Conservation (phyloP, 371 early-diverging fungal species). For the Coemansia sp. region DNA sequence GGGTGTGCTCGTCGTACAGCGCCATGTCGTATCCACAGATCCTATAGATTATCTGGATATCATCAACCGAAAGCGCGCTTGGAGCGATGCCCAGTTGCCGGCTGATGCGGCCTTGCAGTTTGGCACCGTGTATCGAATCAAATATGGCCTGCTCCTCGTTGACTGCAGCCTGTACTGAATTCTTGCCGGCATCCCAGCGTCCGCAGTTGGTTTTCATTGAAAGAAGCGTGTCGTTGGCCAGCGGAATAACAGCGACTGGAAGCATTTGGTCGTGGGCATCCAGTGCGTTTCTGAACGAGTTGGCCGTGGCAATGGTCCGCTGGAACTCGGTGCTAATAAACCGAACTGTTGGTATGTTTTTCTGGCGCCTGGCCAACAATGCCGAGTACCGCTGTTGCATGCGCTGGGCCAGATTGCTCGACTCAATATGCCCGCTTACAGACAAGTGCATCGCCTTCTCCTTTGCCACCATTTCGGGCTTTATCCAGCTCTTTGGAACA, state of each 20-base stretch:
- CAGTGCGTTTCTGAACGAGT: slow-evolving; percentile 13
- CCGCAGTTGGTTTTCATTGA: slow-evolving; percentile 29
- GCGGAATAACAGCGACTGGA: slow-evolving; percentile 23
- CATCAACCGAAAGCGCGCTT: background rate
- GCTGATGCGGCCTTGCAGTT: slow-evolving; percentile 5
- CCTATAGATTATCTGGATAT: slow-evolving; percentile 20
- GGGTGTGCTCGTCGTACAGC: slow-evolving; percentile 8
- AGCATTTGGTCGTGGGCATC: slow-evolving; percentile 8
- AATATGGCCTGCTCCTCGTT: slow-evolving; percentile 11
- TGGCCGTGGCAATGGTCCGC: slow-evolving; percentile 27
- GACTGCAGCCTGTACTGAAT: background rate
- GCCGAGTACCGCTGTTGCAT: slow-evolving; percentile 4
- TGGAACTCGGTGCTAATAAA: slow-evolving; percentile 37
- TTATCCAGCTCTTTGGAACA: slow-evolving; percentile 28
- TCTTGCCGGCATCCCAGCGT: slow-evolving; percentile 14
- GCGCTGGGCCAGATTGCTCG: slow-evolving; percentile 17
- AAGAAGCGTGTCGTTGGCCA: slow-evolving; percentile 18
- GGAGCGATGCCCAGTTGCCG: background rate
- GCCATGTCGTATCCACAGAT: slow-evolving; percentile 36
- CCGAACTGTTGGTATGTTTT: background rate
- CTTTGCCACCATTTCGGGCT: slow-evolving; percentile 9
- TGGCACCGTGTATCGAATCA: slow-evolving; percentile 14
- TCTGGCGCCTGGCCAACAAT: slow-evolving; percentile 1
- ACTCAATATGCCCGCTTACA: slow-evolving; percentile 11
- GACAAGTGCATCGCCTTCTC: slow-evolving; percentile 11